Conservation (phyloP, 2,329 filamentous ascomycete genomes). For the Nothophaeocryptopus gaeumannii region DNA sequence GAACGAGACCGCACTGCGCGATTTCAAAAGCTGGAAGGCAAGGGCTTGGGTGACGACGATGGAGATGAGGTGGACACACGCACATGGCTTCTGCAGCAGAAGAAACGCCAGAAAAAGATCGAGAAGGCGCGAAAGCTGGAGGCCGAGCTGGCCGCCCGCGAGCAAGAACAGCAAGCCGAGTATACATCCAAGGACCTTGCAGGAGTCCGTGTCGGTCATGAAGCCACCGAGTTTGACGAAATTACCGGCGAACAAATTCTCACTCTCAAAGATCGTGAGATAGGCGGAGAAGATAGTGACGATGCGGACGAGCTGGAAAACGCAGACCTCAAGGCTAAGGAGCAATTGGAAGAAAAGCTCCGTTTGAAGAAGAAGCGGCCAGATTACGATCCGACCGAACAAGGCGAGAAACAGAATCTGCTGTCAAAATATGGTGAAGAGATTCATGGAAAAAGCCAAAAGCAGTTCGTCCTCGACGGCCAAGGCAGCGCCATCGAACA, state of each 20-base stretch:
- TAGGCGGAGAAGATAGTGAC: conserved; percentile 75
- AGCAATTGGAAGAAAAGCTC: conserved; percentile 71
- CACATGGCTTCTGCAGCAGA: conserved; percentile 82
- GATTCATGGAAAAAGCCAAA: conserved; percentile 82
- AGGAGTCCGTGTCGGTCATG: conserved; percentile 88
- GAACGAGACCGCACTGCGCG: conserved; percentile 81
- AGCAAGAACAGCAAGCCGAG: conserved; percentile 64
- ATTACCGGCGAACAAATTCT: conserved; percentile 76
- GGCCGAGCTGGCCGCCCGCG: conserved; percentile 72
- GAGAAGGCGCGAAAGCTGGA: conserved; percentile 67
- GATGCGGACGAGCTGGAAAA: conserved; percentile 76
- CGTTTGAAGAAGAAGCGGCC: conserved; percentile 87
- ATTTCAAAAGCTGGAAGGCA: conserved; percentile 72
- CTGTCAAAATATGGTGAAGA: conserved; percentile 94
- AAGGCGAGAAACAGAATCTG: conserved; percentile 64
- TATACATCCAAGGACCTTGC: conserved; percentile 85
- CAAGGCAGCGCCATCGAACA: conserved; percentile 68
- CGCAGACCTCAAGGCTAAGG: conserved; percentile 65
- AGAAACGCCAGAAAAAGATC: conserved; percentile 92
- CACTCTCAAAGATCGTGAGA: conserved; percentile 88
- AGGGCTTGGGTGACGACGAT: conserved; percentile 76
- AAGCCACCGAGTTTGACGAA: conserved; percentile 75
- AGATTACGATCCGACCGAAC: conserved; percentile 79
- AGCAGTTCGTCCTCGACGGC: conserved; percentile 81
- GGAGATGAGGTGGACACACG: conserved; percentile 69